phyloP scores from a whole-genome alignment of 108 stramenopile genomes.

The Cyclotella baltica region DNA sequence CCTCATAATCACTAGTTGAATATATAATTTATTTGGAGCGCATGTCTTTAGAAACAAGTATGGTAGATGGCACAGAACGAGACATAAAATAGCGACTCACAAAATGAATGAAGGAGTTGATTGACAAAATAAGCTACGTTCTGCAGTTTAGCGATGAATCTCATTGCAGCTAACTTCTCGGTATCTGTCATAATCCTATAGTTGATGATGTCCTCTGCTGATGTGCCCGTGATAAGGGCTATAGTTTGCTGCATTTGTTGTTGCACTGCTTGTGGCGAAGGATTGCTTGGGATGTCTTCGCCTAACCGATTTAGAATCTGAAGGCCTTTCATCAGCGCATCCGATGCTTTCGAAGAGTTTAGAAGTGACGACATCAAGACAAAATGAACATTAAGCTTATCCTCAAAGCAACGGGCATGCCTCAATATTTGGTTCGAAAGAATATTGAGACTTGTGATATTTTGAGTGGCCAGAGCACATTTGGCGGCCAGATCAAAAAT shows the following conservation, averaged over 20 bases:
- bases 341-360: not conserved
- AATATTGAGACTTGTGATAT: not conserved
- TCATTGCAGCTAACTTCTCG: no score
- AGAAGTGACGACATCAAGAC: not conserved
- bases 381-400: slow-evolving; percentile 3
- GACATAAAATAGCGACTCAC: no score
- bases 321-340: slow-evolving; percentile 7
- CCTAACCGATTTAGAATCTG: slow-evolving; percentile 15
- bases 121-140: no score
- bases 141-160: no score
- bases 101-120: no score
- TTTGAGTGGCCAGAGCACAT: slow-evolving; percentile 11
- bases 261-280: not conserved
- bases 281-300: not conserved
- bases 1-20: no score
- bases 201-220: no score
- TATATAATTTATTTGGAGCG: no score
- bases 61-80: no score
- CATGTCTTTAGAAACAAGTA: no score
- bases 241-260: not conserved
- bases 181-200: no score
- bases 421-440: slow-evolving; percentile 5
- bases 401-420: slow-evolving; percentile 20
- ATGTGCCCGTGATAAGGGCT: no score
- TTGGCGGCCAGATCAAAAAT: slow-evolving; percentile 27